These are phyloP conservation scores for Lactifluus piperatus DNA, from an alignment of 768 basidiomycete species.

Conservation along the genomic window DNA sequence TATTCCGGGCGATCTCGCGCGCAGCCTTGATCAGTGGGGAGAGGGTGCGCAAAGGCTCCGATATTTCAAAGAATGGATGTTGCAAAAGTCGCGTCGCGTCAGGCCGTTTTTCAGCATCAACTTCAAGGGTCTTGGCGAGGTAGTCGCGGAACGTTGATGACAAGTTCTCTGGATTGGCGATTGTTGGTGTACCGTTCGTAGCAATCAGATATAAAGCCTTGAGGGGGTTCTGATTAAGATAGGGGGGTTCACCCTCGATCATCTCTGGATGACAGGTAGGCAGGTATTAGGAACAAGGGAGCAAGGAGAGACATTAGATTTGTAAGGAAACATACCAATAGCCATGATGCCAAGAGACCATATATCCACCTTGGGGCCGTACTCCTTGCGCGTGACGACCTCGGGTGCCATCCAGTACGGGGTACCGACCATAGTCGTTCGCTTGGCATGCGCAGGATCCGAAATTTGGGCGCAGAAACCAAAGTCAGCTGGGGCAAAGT, in stretches of 20 bases:
- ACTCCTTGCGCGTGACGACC: conserved; percentile 95
- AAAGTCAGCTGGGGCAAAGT: conserved; percentile 89
- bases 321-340: conserved; percentile 48
- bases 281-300: background rate
- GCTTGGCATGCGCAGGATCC: conserved; percentile 71
- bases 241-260: conserved; percentile 97
- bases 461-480: conserved; percentile 98
- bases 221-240: conserved; percentile 91
- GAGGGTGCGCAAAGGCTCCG: conserved; percentile 79
- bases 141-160: conserved; percentile 84
- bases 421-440: conserved; percentile 97
- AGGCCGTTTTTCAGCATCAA: conserved; percentile 91
- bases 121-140: conserved; percentile 79
- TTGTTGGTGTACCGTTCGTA: conserved; percentile 94
- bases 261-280: conserved; percentile 50
- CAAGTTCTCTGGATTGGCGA: conserved; percentile 79
- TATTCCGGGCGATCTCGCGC: conserved; percentile 61
- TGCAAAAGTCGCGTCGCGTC: conserved; percentile 73
- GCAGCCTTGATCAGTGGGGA: conserved; percentile 90
- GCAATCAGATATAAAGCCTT: conserved; percentile 98
- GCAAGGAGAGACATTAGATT: conserved; percentile 12
- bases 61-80: conserved; percentile 84
- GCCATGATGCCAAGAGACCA: conserved; percentile 97
- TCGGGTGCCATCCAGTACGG: conserved; percentile 99
- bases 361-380: conserved; percentile 97